A percentile compares a stretch with the other conserved stretches of the same genome.
Conservation (phyloP, 1,284 basidiomycete species). For the Cryptococcus jaspeensis region DNA sequence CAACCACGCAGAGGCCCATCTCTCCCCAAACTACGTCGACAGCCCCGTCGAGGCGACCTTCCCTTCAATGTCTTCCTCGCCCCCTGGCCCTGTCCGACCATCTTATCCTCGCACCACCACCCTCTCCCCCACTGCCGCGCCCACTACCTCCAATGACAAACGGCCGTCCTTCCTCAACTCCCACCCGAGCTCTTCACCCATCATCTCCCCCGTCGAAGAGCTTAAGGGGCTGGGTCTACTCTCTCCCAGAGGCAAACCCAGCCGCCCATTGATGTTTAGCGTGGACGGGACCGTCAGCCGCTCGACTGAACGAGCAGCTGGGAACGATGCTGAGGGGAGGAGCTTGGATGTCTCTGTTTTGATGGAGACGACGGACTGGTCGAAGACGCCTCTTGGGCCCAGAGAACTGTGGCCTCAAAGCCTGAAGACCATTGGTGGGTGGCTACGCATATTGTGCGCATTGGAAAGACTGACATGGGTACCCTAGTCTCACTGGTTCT, state of each 20-base stretch:
- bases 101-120: background rate
- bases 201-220: constrained; percentile 24
- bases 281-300: constrained; percentile 26
- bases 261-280: constrained; percentile 25
- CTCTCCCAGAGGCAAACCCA: background rate
- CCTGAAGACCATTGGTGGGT: constrained; percentile 37
- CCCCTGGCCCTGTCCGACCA: too few relatives aligned
- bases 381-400: constrained; percentile 41
- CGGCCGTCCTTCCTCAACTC: background rate
- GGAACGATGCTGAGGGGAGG: constrained; percentile 6
- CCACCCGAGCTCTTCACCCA: constrained; percentile 12
- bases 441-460: background rate
- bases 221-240: constrained; percentile 14
- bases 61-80: background rate
- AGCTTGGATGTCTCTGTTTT: constrained; percentile 30
- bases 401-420: constrained; percentile 38
- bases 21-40: background rate
- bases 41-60: background rate
- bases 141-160: background rate
- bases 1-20: background rate
- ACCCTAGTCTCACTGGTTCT: constrained; percentile 32
- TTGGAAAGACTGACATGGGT: background rate
- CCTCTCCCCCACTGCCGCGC: background rate
- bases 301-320: background rate
- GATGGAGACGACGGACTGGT: constrained; percentile 43